A percentile compares a stretch with the other conserved stretches of the same genome.
These are phyloP conservation scores for Kickxella alabastrina DNA, from an alignment of 192 early-diverging fungal genomes.

Conservation along the genomic window DNA sequence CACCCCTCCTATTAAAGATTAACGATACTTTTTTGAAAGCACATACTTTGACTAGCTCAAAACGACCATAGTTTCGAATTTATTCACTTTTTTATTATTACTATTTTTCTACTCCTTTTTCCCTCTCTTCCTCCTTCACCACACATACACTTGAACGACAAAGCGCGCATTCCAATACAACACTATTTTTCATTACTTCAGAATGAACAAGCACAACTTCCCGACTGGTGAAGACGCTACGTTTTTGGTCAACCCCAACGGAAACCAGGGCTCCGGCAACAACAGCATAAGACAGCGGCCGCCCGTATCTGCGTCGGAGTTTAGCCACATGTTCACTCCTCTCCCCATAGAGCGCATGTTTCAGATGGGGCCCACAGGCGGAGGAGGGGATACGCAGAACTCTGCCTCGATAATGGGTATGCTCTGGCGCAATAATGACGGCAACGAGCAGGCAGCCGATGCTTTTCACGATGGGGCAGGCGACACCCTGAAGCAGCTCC, in stretches of 20 bases:
- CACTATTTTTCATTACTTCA: not conserved
- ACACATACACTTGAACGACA: not conserved
- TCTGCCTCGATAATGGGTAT: slow-evolving; percentile 24
- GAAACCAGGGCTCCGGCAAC: slow-evolving; percentile 3
- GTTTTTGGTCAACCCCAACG: slow-evolving; percentile 27
- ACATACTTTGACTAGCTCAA: too few species aligned
- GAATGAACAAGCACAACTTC: slow-evolving; percentile 3
- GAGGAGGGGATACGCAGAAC: slow-evolving; percentile 6
- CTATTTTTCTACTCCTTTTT: not conserved
- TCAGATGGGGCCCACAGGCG: slow-evolving; percentile 11
- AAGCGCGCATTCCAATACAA: not conserved
- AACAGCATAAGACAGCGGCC: slow-evolving; percentile 13
- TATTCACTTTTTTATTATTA: too few species aligned
- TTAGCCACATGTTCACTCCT: slow-evolving; percentile 51
- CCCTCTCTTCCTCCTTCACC: slow-evolving; percentile 1
- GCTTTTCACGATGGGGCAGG: slow-evolving; percentile 32
- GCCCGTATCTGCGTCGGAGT: slow-evolving; percentile 26
- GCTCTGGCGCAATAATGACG: slow-evolving; percentile 27
- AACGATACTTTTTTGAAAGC: too few species aligned
- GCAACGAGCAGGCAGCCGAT: slow-evolving; percentile 5
- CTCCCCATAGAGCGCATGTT: slow-evolving; percentile 42
- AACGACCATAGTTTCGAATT: too few species aligned
- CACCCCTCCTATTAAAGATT: not conserved
- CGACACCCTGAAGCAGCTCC: slow-evolving; percentile 32
- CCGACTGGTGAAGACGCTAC: slow-evolving; percentile 18